Evolutionary conservation across 768 basidiomycete species (phyloP), one percentile per base, ranked within the genome.

Genomic region (Tephrocybe sp.): DNA sequence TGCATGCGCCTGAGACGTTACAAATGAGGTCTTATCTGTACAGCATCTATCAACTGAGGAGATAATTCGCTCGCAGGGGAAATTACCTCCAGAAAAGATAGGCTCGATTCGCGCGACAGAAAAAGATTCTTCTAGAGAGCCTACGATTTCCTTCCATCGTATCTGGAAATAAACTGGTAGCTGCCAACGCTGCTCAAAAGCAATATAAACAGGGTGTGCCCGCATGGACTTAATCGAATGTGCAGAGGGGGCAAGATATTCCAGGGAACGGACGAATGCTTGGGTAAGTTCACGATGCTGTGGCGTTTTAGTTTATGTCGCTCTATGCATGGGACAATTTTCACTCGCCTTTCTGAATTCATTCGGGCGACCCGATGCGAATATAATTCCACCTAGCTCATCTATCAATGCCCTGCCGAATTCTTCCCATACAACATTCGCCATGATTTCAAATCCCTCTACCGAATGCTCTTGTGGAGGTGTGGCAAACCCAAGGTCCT

Each of bases 91-190:
- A 21, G 66, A 61, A 16, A 65, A 58, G 7, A 59, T 63, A 11
- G 73, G 64, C 38, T 77, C 75, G 19, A 84, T 61, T 36, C 66
- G 67, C 19, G 70, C 65, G 16, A 61, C 59, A 15, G 67, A 61
- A 12, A 98, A 68, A 2, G 70, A 67, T 11, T 86, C 84, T 68
- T 99, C 97, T 13, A 97, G 69, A 42, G 73, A 75, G 0, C 77
- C 69, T 0, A 94, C 82, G 44, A 95, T 89, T 61, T 97, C 95
- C 67, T 97, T 97, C 92, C 94, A 95, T 37, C 95, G 80, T 52
- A 99, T 72, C 61, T 99, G 97, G 65, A 95, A 98, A 64, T 98
- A 98, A 8, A 98, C 88, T 1, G 92, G 90, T 2, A 99, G 77
- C 63, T 98, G 97, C 94, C 97, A 99, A 29, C 93, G 79, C 52